Evolutionary conservation across 2,329 filamentous ascomycete genomes (phyloP), one percentile per base, ranked within the genome.

Genomic region (Penicillium sp.): DNA sequence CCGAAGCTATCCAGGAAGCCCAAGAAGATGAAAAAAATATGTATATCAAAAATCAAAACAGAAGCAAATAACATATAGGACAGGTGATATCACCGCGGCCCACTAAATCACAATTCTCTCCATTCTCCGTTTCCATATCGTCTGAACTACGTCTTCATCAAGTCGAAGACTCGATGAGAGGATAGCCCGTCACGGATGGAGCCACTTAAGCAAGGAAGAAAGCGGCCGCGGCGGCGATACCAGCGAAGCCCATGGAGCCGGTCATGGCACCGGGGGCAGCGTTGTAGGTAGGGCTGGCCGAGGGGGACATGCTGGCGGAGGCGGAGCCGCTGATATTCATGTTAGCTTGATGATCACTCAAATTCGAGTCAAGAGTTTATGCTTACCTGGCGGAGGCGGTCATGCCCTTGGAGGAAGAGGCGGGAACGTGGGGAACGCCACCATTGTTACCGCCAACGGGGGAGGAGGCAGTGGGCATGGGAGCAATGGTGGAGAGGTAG

Each of bases 171-270:
- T 30, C 17, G 17, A 27, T 39, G 32, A 28, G 26, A 18, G 27
- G 44, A 30, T 20, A 36, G 27, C 31, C 43, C 42, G 45, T 46
- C 36, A 43, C 13, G 25, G 41, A 47, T 39, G 42, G 35, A 37
- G 29, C 51, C 40, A 56, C 54, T 56, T 60, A 60, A 44, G 56
- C 56, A 35, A 60, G 46, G 52, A 60, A 43, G 55, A 56, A 54
- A 40, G 56, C 57, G 8, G 54, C 55, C 16, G 41, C 47, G 39
- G 56, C 57, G 32, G 55, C 55, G 13, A 35, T 44, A 50, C 57
- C 57, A 30, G 55, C 57, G 44, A 60, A 49, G 43, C 47, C 42
- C 41, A 59, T 41, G 39, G 57, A 60, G 48, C 51, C 51, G 35
- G 41, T 41, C 45, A 60, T 26, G 35, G 54, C 41, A 54, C 45